phyloP scores from a whole-genome alignment of 352 stramenopile genomes.

The Thalassiosira livingstoniorum region DNA sequence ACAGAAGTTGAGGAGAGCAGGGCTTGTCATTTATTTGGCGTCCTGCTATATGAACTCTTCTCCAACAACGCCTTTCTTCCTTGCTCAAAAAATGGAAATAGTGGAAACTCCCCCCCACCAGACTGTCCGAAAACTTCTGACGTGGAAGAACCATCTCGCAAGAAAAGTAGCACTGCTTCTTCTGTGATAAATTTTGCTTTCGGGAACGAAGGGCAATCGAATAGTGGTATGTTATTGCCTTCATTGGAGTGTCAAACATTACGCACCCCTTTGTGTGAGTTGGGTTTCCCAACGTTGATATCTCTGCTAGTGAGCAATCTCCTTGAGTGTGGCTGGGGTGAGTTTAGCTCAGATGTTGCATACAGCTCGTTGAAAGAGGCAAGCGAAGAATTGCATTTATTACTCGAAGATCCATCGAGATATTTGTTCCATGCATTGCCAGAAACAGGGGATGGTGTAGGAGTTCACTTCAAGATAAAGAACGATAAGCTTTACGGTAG shows the following conservation, averaged over 20 bases:
- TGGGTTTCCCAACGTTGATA: slow-evolving; percentile 26
- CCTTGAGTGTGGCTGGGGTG: slow-evolving; percentile 25
- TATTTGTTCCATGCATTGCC: slow-evolving; percentile 13
- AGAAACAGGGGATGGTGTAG: too few relatives aligned
- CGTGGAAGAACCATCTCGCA: not conserved
- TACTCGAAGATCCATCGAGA: slow-evolving; percentile 8
- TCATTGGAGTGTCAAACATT: not conserved
- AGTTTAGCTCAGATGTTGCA: slow-evolving; percentile 16
- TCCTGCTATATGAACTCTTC: not conserved
- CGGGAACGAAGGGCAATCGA: too few relatives aligned
- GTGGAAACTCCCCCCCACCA: not conserved
- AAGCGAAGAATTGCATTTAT: slow-evolving; percentile 24
- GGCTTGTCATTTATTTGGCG: not conserved
- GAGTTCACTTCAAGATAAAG: slow-evolving; percentile 10
- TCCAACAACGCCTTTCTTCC: not conserved
- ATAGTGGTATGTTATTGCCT: not conserved
- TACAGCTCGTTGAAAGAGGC: slow-evolving; percentile 40
- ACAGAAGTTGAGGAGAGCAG: not conserved
- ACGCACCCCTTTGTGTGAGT: not conserved
- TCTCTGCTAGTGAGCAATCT: slow-evolving; percentile 29
- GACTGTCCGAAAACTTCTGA: not conserved
- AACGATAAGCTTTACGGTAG: slow-evolving; percentile 49
- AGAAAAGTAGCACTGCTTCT: not conserved
- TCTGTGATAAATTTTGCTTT: not conserved
- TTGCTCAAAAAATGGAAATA: not conserved